Conservation (phyloP, 495 filamentous ascomycete genomes). For the Xylaria acuta region DNA sequence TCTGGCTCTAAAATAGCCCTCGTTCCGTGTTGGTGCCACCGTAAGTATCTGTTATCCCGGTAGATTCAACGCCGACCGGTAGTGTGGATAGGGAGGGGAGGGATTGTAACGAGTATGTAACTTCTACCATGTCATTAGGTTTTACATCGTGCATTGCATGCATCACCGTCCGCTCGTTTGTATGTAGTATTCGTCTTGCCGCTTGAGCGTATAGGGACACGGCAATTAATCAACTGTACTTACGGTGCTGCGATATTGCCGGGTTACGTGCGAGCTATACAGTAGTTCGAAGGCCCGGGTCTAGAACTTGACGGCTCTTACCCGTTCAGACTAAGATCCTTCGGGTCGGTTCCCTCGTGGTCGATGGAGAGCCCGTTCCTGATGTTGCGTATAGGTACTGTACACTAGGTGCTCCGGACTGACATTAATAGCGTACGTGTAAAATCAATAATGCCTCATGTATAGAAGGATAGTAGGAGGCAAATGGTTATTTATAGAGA, state of each 20-base stretch:
- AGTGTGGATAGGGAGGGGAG: background rate
- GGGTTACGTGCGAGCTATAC: background rate
- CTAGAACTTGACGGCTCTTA: slow-evolving; percentile 18
- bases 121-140: background rate
- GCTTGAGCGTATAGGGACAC: background rate
- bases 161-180: slow-evolving; percentile 4
- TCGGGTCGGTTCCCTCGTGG: background rate
- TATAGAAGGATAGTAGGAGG: background rate
- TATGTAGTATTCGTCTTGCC: background rate
- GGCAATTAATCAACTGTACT: background rate
- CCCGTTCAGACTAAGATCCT: background rate
- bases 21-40: background rate
- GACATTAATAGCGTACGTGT: background rate
- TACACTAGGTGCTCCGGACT: background rate
- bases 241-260: slow-evolving; percentile 8
- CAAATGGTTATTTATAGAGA: slow-evolving; percentile 24
- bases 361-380: background rate
- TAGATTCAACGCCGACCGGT: background rate
- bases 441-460: slow-evolving; percentile 25
- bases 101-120: background rate
- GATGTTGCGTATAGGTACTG: background rate
- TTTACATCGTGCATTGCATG: slow-evolving; percentile 3
- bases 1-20: no score
- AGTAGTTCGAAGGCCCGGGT: slow-evolving; percentile 8
- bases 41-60: background rate